Evolutionary conservation across 305 asterid genomes (phyloP).

Genomic region (Fraxinus paxiana): DNA sequence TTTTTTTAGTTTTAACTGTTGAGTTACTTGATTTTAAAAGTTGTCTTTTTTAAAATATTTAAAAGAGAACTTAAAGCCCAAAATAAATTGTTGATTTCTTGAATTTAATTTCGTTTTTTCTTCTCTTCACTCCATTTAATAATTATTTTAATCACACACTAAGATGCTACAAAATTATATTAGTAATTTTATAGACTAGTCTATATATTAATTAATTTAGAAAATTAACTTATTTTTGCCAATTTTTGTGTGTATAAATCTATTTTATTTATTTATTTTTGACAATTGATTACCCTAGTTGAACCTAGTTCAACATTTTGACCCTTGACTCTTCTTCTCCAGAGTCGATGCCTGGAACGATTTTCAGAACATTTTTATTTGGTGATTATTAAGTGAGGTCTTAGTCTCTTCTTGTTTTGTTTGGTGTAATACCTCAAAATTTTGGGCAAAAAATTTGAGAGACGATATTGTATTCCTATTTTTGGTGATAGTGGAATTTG

Average conservation of each 20-base stretch:
- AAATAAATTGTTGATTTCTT: not conserved
- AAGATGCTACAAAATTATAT: not conserved
- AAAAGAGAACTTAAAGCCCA: not conserved
- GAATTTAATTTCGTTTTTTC: not conserved
- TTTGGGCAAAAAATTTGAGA: not conserved
- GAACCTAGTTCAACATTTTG: not conserved
- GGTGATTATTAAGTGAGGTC: not conserved
- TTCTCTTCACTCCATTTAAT: not conserved
- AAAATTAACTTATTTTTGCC: not conserved
- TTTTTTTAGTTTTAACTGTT: not conserved
- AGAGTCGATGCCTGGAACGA: not conserved
- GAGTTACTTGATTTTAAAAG: not conserved
- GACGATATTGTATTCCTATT: not conserved
- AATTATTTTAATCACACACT: not conserved
- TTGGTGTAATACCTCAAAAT: not conserved
- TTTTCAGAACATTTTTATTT: not conserved
- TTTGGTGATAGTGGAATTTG: not conserved
- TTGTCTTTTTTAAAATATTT: not conserved
- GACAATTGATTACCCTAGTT: not conserved
- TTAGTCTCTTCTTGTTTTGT: not conserved
- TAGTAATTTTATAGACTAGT: not conserved
- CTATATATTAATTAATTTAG: not conserved
- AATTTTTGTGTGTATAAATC: not conserved
- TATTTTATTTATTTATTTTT: too few species aligned
- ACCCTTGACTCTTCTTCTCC: not conserved